Percentiles rank a stretch among this genome's conserved stretches.
phyloP scores from a whole-genome alignment of 2,329 filamentous ascomycete genomes.

The Elsinoe fawcettii region DNA sequence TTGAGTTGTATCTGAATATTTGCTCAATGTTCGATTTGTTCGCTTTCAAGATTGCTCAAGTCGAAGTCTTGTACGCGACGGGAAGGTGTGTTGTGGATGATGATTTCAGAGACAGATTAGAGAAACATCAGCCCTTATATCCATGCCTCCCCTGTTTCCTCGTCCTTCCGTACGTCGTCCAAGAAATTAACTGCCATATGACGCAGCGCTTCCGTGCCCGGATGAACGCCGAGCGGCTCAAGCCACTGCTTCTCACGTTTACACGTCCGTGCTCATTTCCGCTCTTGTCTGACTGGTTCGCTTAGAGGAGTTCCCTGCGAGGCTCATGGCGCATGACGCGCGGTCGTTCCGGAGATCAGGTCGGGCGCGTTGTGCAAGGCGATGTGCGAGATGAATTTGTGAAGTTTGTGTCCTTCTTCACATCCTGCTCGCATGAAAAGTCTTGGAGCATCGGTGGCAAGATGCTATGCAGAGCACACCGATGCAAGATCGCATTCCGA shows the following conservation, averaged over 20 bases:
- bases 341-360: conserved; percentile 1
- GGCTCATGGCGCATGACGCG: conserved; percentile 12
- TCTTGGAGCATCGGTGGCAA: no score
- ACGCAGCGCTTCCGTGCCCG: conserved; percentile 4
- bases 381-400: not conserved
- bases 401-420: not conserved
- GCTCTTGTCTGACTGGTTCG: not conserved
- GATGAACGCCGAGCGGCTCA: not conserved
- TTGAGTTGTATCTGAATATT: not conserved
- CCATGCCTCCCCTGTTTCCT: not conserved
- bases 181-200: not conserved
- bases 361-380: not conserved
- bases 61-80: not conserved
- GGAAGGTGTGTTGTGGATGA: not conserved
- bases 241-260: not conserved
- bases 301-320: not conserved
- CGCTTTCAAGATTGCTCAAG: no score
- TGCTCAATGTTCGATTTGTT: not conserved
- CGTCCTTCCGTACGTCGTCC: not conserved
- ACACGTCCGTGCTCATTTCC: not conserved
- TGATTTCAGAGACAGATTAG: not conserved
- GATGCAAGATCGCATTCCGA: no score
- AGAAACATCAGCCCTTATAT: not conserved
- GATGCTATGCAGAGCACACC: no score
- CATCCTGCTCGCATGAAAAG: not conserved